Evolutionary conservation across 1,284 basidiomycete species (phyloP).

Genomic region (Cystobasidiaceae sp.): DNA sequence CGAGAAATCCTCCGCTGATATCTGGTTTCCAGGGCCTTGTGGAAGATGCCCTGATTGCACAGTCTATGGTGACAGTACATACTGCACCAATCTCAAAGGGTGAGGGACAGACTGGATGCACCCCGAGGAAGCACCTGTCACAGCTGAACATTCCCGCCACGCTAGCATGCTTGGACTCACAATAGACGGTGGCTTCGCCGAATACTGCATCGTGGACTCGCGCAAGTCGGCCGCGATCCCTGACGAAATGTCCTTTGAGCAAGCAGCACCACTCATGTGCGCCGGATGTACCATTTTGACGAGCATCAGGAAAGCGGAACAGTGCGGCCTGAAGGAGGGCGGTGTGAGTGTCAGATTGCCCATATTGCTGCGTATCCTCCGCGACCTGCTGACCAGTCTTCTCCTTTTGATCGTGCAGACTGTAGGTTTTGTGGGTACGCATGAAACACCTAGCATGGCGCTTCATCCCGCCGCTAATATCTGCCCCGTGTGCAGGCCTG

Average conservation of each 20-base stretch:
- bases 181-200: constrained; percentile 45
- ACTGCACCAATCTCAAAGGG: constrained; percentile 24
- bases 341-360: constrained; percentile 2
- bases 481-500: too few species aligned
- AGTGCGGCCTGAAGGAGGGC: constrained; percentile 10
- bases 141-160: neutral
- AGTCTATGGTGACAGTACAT: constrained; percentile 1
- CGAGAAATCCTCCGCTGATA: too few species aligned
- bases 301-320: constrained; percentile 21
- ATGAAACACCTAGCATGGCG: neutral
- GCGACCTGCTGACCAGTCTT: too few species aligned
- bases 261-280: constrained; percentile 39
- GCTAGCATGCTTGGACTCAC: constrained; percentile 26
- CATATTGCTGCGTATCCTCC: too few species aligned
- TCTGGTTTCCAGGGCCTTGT: constrained; percentile 6
- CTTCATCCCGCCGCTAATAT: neutral
- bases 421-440: constrained; percentile 35
- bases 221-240: constrained; percentile 34
- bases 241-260: constrained; percentile 34
- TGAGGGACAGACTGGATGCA: neutral
- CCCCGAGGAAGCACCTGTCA: too few species aligned
- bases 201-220: constrained; percentile 43
- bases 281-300: constrained; percentile 37
- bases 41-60: constrained; percentile 14
- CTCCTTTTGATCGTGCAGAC: constrained; percentile 22